Evolutionary conservation across 2,329 filamentous ascomycete genomes (phyloP), one percentile per base, ranked within the genome.

Genomic region (Neurospora sp.): DNA sequence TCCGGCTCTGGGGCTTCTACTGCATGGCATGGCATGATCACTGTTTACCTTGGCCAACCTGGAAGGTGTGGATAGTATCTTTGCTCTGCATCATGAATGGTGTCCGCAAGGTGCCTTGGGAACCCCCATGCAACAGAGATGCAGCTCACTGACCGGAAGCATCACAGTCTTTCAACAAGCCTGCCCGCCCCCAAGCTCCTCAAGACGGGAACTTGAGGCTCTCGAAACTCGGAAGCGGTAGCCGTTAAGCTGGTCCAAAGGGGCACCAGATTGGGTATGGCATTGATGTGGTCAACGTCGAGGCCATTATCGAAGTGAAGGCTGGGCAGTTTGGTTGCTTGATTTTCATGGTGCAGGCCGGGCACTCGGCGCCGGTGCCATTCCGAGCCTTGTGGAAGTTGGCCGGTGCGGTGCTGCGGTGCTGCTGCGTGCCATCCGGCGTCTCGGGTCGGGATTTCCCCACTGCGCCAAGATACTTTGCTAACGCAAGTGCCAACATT

Each of bases 401-500:
- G 52, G 23, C 52, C 7, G 52, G 28, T 58, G 52, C 52, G 23
- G 23, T 58, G 46, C 13, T 58, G 46, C 46, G 7, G 23, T 58
- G 52, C 23, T 58, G 46, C 5, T 58, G 52, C 23, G 52, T 28
- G 52, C 15, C 23, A 58, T 58, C 23, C 23, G 43, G 46, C 13
- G 46, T 28, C 23, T 58, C 46, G 46, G 19, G 5, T 58, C 23
- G 0, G 46, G 6, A 9, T 3, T 28, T 33, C 46, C 7, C 19
- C 46, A 58, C 3, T 10, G 52, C 0, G 13, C 52, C 0, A 33
- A 1, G 52, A 33, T 62, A 33, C 15, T 9, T 2, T n/a, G 7
- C 7, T 62, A 33, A 33, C 52, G 1, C 0, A 10, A 62, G 0
- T 7, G 0, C 23, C 0, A 1, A 3, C 13, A 9, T 28, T 2